These are phyloP conservation scores for Chytriomyces sp. DNA, from an alignment of 192 early-diverging fungal species.

Conservation along the genomic window DNA sequence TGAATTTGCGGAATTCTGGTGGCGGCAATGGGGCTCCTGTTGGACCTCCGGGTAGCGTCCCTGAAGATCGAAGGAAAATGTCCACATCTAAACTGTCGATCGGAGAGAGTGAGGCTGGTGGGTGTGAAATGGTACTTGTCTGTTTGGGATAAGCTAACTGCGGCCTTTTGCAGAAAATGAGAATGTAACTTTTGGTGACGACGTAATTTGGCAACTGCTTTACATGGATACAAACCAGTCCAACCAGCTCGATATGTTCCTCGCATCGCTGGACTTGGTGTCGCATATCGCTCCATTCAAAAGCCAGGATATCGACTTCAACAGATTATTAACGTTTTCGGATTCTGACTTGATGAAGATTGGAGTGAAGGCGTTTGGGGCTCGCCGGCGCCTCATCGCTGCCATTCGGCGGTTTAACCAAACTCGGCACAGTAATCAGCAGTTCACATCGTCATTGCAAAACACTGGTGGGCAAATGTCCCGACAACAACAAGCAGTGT, in stretches of 20 bases:
- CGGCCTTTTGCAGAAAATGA: not conserved
- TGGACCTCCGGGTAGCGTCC: not conserved
- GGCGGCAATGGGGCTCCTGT: not conserved
- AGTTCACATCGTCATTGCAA: constrained; percentile 3
- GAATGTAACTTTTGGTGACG: constrained; percentile 5
- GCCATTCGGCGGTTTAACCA: constrained; percentile 47
- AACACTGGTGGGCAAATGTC: not conserved
- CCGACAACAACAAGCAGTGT: not conserved
- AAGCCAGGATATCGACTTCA: constrained; percentile 56
- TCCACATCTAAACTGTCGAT: constrained; percentile 11
- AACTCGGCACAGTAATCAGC: constrained; percentile 11
- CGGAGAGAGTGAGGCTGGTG: constrained; percentile 17
- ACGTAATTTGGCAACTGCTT: constrained; percentile 6
- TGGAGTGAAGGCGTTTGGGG: constrained; percentile 55
- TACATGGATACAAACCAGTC: constrained; percentile 3
- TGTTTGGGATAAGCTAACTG: not conserved
- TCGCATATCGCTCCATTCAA: constrained; percentile 46
- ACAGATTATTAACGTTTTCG: constrained; percentile 43
- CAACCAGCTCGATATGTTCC: constrained; percentile 33
- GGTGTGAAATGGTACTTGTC: not conserved
- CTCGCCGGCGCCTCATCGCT: constrained; percentile 49
- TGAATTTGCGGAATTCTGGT: constrained; percentile 5
- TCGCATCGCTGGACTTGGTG: constrained; percentile 44
- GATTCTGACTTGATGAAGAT: constrained; percentile 53
- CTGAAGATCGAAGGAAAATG: not conserved